Evolutionary conservation across 2,329 filamentous ascomycete species (phyloP), one percentile per base, ranked within the genome.

Genomic region (Sporothrix curviconia): DNA sequence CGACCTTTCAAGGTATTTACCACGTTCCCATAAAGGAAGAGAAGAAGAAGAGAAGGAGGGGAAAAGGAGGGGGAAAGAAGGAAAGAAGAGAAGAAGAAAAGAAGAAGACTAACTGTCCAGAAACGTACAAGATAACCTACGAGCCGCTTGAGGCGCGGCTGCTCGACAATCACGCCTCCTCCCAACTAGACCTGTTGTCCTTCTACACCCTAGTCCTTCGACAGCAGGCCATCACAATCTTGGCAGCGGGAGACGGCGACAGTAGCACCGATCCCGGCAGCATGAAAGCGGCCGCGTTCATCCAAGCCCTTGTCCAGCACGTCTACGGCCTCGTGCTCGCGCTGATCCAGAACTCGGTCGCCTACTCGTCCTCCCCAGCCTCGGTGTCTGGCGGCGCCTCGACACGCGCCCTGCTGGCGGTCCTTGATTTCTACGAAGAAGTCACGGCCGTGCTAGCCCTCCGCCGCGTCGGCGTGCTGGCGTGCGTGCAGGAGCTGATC

Each of bases 371-470:
- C 2, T 76, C 78, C 1, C 25, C 24, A 12, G 2, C 34, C 14
- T 15, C 49, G 5, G 17, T 25, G 17, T n/a, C n/a, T 32, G 54
- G 25, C 22, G 44, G 39, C n/a, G 54, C 56, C 5, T 57, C 60
- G 19, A 60, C 59, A n/a, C 32, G 36, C 8, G 57, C 62, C 2
- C 71, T 79, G 37, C 82, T 83, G 7, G 73, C 78, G 19, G 75
- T 91, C 15, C 77, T 89, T 34, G 83, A 85, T 66, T 91, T 92
- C 70, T 89, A 87, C 69, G 81, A 86, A 61, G 74, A 80, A 55
- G 76, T 83, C 6, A 78, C 82, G 4, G 72, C 75, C 19, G 70
- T 87, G 22, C 78, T 84, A 58, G 77, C 78, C 3, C 73, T 58
- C 15, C 58, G 84, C 43, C 72, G 72, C 43, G 64, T 70, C 2